Conservation (phyloP, 208 protist species). For the Wallacemonas sp. region DNA sequence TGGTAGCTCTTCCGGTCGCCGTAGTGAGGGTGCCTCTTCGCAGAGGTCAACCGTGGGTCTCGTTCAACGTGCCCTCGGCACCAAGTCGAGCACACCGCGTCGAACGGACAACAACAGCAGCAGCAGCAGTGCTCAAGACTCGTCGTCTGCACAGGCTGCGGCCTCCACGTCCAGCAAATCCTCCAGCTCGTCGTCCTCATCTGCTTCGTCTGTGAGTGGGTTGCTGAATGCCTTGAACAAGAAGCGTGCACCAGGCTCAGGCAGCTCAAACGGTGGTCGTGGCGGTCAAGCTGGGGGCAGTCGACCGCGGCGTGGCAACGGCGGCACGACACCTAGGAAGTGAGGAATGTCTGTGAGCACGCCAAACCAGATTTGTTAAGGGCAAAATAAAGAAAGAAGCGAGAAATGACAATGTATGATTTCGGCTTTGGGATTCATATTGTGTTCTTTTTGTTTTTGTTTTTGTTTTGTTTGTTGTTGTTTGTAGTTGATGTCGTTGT, state of each 20-base stretch:
- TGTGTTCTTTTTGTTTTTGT: neutral
- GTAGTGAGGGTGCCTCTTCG: neutral
- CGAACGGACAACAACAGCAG: neutral
- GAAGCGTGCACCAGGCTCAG: neutral
- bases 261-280: neutral
- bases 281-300: neutral
- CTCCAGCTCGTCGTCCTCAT: neutral
- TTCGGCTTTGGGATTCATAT: neutral
- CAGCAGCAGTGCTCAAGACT: neutral
- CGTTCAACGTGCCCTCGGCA: constrained; percentile 3
- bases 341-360: no score
- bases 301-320: neutral
- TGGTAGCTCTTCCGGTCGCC: constrained; percentile 6
- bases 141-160: neutral
- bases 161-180: neutral
- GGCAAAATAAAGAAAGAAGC: neutral
- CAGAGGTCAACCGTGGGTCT: constrained; percentile 4
- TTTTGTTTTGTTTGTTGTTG: neutral
- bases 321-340: neutral
- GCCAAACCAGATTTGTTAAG: no score
- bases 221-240: constrained; percentile 13
- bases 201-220: constrained; percentile 4
- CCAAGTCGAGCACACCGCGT: neutral
- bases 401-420: neutral
- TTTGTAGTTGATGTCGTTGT: no score